A percentile compares a stretch with the other conserved stretches of the same genome.
phyloP scores from a whole-genome alignment of 768 basidiomycete species.

The Tylopilus rubrobrunneus region DNA sequence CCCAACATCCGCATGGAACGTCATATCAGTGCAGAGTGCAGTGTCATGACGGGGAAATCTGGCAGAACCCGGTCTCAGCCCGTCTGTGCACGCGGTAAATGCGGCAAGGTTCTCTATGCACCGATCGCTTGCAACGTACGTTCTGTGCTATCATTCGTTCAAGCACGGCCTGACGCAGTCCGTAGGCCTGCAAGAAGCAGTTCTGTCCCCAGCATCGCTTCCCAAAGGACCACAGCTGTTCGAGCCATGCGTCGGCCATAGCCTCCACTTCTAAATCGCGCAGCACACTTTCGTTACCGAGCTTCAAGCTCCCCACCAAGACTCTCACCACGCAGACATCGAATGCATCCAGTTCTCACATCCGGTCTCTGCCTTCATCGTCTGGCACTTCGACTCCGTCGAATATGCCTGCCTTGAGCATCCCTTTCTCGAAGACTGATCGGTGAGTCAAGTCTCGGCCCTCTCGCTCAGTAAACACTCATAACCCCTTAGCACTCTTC shows the following conservation, averaged over 20 bases:
- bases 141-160: conserved; percentile 12
- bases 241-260: conserved; percentile 14
- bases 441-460: conserved; percentile 50
- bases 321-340: conserved; percentile 2
- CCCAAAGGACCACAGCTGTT: conserved; percentile 66
- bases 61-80: conserved; percentile 47
- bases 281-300: neutral
- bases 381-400: conserved; percentile 12
- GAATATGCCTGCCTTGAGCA: conserved; percentile 21
- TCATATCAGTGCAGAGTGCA: conserved; percentile 65
- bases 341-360: conserved; percentile 1
- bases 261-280: conserved; percentile 14
- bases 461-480: conserved; percentile 49
- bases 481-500: conserved; percentile 55
- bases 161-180: neutral
- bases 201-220: conserved; percentile 82
- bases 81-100: conserved; percentile 56
- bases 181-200: conserved; percentile 63
- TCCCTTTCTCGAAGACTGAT: conserved; percentile 48
- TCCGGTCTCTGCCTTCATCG: conserved; percentile 1
- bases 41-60: conserved; percentile 62
- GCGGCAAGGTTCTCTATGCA: conserved; percentile 69
- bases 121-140: conserved; percentile 74
- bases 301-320: conserved; percentile 8
- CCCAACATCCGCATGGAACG: conserved; percentile 79